These are phyloP conservation scores for Tolypocladium tundrense DNA, from an alignment of 2,329 filamentous ascomycete genomes.

Conservation along the genomic window DNA sequence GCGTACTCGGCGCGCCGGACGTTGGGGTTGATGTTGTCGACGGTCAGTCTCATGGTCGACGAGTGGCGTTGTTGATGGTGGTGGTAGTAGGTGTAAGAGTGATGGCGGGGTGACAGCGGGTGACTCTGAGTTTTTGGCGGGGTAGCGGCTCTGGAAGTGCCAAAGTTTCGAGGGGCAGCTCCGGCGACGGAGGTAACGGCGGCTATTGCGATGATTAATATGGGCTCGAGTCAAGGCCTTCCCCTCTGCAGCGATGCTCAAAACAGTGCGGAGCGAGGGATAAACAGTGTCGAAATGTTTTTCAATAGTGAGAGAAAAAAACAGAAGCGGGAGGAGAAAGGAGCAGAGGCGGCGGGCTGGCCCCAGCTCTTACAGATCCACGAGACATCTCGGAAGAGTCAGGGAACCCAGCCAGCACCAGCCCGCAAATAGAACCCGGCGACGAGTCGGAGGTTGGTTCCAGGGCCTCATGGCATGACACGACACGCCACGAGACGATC, in stretches of 20 bases:
- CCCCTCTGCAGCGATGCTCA: neutral
- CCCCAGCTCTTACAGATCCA: neutral
- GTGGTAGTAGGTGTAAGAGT: conserved; percentile 2
- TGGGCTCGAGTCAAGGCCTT: neutral
- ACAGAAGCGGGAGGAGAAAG: neutral
- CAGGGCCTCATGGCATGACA: neutral
- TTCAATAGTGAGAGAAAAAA: neutral
- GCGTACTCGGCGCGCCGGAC: conserved; percentile 87
- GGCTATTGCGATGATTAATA: neutral
- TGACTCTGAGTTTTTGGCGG: conserved; percentile 4
- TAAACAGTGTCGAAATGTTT: neutral
- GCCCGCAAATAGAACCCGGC: neutral
- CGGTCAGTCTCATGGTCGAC: conserved; percentile 45
- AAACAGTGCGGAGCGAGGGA: neutral
- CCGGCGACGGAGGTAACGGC: neutral
- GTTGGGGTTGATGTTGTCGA: conserved; percentile 87
- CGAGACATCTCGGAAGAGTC: neutral
- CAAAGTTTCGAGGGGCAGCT: neutral
- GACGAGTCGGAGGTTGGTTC: neutral
- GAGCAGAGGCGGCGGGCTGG: neutral
- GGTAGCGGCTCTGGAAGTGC: conserved; percentile 1
- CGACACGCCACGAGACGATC: neutral
- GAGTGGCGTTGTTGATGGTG: conserved; percentile 25
- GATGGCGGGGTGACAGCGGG: neutral
- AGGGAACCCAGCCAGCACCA: neutral